A percentile compares a stretch with the other conserved stretches of the same genome.
Evolutionary conservation across 2,329 filamentous ascomycete species (phyloP).

Genomic region (Ceratocystis huliohia): DNA sequence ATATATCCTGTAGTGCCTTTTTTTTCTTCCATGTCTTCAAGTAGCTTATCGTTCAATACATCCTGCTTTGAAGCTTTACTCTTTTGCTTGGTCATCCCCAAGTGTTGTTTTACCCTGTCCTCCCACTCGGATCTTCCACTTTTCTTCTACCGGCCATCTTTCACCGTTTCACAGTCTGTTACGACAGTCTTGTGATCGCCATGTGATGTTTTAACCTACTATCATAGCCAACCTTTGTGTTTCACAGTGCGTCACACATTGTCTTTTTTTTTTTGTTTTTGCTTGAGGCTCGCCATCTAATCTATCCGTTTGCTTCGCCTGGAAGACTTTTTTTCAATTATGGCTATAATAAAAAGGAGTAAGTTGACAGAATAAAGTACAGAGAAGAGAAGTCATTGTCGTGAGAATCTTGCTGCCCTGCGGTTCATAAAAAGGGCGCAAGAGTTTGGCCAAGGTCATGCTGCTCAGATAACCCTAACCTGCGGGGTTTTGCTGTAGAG

Average conservation of each 20-base stretch:
- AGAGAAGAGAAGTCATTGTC: background rate
- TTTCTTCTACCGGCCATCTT: background rate
- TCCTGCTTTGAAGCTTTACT: background rate
- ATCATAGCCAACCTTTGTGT: background rate
- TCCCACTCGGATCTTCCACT: background rate
- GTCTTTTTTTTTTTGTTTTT: background rate
- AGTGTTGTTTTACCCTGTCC: background rate
- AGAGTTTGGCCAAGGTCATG: background rate
- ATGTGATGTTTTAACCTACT: too few species aligned
- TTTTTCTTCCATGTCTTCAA: background rate
- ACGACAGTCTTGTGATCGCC: background rate
- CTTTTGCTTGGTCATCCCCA: background rate
- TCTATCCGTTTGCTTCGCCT: background rate
- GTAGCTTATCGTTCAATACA: background rate
- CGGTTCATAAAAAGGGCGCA: background rate
- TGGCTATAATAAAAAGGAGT: background rate
- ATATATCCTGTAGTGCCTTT: background rate
- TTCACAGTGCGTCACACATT: background rate
- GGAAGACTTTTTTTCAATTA: slow-evolving; percentile 9
- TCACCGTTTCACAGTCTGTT: background rate
- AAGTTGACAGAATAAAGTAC: slow-evolving; percentile 7
- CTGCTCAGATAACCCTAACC: background rate
- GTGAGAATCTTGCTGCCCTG: background rate
- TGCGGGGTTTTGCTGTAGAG: too few species aligned
- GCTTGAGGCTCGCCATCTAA: background rate